Percentiles rank a stretch among this genome's conserved stretches.
These are phyloP conservation scores for Puccinia triticina DNA, from an alignment of 1,284 basidiomycete species.

Conservation along the genomic window DNA sequence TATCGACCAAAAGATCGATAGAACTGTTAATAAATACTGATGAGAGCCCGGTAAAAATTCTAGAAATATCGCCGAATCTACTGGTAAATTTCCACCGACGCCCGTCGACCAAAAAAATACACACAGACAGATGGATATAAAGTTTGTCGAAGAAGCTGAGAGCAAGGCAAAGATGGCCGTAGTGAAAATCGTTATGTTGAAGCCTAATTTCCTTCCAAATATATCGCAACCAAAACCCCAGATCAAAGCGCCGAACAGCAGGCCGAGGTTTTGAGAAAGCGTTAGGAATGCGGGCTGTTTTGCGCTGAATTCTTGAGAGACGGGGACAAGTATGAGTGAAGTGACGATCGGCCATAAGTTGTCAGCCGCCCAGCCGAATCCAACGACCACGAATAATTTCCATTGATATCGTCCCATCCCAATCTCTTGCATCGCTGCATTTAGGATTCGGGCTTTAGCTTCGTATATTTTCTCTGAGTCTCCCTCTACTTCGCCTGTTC, in stretches of 20 bases:
- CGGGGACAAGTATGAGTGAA: background rate
- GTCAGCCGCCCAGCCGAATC: slow-evolving; percentile 16
- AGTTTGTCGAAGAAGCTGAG: slow-evolving; percentile 75
- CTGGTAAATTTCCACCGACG: slow-evolving; percentile 87
- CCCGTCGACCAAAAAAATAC: slow-evolving; percentile 75
- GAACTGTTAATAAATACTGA: slow-evolving; percentile 86
- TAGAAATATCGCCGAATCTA: slow-evolving; percentile 87
- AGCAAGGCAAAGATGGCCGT: slow-evolving; percentile 83
- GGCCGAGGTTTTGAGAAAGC: slow-evolving; percentile 85
- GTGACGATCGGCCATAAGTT: slow-evolving; percentile 8
- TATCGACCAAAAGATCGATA: slow-evolving; percentile 81
- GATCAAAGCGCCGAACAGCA: slow-evolving; percentile 86
- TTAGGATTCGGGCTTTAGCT: slow-evolving; percentile 4
- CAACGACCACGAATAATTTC: background rate
- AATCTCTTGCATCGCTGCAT: slow-evolving; percentile 11
- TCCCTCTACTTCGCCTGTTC: too few relatives aligned
- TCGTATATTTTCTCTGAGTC: background rate
- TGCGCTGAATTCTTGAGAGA: background rate
- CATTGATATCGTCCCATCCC: slow-evolving; percentile 20
- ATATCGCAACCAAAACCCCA: slow-evolving; percentile 60
- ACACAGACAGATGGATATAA: slow-evolving; percentile 80
- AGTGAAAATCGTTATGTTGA: slow-evolving; percentile 87
- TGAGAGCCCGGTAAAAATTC: slow-evolving; percentile 90
- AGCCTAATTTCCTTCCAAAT: slow-evolving; percentile 78
- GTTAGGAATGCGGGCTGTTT: slow-evolving; percentile 72